phyloP scores from a whole-genome alignment of 169 alveolate species.

The Cystoisospora suis region DNA sequence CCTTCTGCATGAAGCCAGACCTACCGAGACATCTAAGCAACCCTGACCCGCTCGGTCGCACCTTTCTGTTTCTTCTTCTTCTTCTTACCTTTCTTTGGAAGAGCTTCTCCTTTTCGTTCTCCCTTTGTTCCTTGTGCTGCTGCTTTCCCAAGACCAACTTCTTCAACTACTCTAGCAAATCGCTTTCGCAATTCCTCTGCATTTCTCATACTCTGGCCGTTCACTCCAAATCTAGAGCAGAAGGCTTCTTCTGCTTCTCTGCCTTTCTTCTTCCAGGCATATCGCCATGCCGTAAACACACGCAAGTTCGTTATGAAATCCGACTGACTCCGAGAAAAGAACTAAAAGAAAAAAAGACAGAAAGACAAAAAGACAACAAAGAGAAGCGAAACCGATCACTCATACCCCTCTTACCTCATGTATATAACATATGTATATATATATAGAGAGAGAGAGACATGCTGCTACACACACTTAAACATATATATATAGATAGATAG shows the following conservation, averaged over 20 bases:
- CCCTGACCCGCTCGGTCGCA: too few species aligned
- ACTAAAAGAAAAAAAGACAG: neutral
- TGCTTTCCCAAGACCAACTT: neutral
- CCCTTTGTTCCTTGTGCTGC: neutral
- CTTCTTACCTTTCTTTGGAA: neutral
- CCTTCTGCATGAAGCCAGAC: too few species aligned
- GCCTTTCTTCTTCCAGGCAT: neutral
- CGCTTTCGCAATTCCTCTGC: conserved; percentile 45
- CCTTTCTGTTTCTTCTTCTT: too few species aligned
- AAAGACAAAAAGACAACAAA: neutral
- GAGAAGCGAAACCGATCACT: neutral
- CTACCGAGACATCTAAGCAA: too few species aligned
- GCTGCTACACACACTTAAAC: neutral
- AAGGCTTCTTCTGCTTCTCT: conserved; percentile 36
- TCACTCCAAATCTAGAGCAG: conserved; percentile 34
- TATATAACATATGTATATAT: neutral
- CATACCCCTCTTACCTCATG: neutral
- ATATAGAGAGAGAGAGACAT: neutral
- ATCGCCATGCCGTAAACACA: conserved; percentile 45
- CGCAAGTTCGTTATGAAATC: conserved; percentile 55
- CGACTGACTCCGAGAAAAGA: conserved; percentile 57
- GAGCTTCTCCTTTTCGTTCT: neutral
- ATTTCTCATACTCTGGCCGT: conserved; percentile 33
- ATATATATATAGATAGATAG: neutral
- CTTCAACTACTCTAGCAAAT: conserved; percentile 42